Percentiles rank a stretch among this genome's conserved stretches.
Conservation (phyloP, 106 monocot genomes). For the Dioscorea alata region DNA sequence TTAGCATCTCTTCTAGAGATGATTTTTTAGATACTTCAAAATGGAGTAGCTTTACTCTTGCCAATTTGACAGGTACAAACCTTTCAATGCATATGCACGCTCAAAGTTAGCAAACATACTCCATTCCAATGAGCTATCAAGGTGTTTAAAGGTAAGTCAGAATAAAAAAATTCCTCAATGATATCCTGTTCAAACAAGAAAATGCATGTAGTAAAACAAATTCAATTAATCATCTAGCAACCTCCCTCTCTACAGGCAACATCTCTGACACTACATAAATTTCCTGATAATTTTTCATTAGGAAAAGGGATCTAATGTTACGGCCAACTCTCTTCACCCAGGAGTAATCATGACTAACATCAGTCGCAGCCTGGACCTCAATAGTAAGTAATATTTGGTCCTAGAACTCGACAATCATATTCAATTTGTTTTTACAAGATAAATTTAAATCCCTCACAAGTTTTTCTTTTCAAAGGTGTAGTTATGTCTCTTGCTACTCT, state of each 20-base stretch:
- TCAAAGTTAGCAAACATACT: conserved; percentile 85
- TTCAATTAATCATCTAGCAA: no score
- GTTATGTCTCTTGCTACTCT: conserved; percentile 8
- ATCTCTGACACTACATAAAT: no score
- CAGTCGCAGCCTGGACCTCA: conserved; percentile 24
- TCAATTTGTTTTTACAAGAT: no score
- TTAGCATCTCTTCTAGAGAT: background rate
- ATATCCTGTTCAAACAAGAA: no score
- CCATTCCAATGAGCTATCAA: conserved; percentile 74
- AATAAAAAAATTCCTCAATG: no score
- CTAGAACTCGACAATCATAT: background rate
- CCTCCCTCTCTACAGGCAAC: no score
- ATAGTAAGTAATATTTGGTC: conserved; percentile 17
- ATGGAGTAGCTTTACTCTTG: background rate
- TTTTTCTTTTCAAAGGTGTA: conserved; percentile 10
- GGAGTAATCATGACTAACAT: conserved; percentile 63
- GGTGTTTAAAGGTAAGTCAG: conserved; percentile 42
- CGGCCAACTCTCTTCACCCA: conserved; percentile 79
- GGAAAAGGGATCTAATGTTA: conserved; percentile 75
- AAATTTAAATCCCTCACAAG: no score
- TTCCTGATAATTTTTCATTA: conserved; percentile 6
- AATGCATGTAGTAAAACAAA: no score
- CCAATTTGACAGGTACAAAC: conserved; percentile 45
- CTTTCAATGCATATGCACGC: conserved; percentile 38
- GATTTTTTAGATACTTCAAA: background rate